Base-by-base conservation (phyloP, 345 rosid genomes). In the Cardamine occulta region DNA sequence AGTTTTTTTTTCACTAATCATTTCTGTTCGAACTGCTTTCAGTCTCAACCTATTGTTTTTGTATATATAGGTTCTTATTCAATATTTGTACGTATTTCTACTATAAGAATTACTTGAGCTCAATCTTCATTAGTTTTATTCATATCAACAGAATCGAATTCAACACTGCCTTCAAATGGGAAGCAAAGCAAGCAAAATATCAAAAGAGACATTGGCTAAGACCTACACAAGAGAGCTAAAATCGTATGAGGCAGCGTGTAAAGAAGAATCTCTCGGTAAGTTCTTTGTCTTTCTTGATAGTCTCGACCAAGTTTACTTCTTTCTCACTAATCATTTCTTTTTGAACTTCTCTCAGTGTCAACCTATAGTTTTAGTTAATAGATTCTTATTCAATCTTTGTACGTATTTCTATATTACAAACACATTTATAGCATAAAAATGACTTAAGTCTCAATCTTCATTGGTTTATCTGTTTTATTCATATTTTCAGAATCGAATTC, bases 191-290 rank as follows among this genome's bases (percentile, higher is more conserved):
- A 87, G 89, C 85, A 87, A 84, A 80, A 87, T 75, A 70, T 66
- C 77, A 53, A 28, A 70, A 1, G 81, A 63, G 62, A 28, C 84
- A 39, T 64, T 85, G 7, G 72, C 80, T 29, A 47, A 74, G 53
- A 82, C 53, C 13, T 84, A 81, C 82, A 72, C 82, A 14, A 80
- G 79, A 12, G 96, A 88, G 65, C 79, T 91, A 63, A 86, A 80
- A 66, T 85, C 93, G 12, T 93, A 91, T 40, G 93, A 86, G 76
- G 90, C 89, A 1, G 97, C 93, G 2, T 91, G 98, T 83, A 68
- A 66, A 66, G 68, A 75, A n/a, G n/a, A n/a, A n/a, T n/a, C n/a
- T n/a, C n/a, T n/a, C n/a, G n/a, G n/a, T n/a, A n/a, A n/a, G n/a
- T n/a, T n/a, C n/a, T n/a, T n/a, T n/a, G n/a, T n/a, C n/a, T n/a